These are phyloP conservation scores for Mortierella sp. DNA, from an alignment of 371 early-diverging fungal genomes.

Conservation along the genomic window DNA sequence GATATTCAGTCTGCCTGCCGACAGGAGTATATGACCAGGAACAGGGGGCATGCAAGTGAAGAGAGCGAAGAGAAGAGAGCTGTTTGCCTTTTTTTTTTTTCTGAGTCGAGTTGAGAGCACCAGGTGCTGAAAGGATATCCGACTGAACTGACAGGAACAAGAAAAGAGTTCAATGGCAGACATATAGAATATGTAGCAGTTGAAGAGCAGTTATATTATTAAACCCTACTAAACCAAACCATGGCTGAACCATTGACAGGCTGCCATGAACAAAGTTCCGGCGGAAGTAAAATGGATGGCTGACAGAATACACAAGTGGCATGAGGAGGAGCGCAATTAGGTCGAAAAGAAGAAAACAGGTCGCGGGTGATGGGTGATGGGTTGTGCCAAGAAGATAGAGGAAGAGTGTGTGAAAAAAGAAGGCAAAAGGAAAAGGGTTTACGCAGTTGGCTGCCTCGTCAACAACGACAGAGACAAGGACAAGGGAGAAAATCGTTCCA, in stretches of 20 bases:
- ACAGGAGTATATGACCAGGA: no score
- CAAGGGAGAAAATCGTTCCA: no score
- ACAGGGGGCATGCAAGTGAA: not conserved
- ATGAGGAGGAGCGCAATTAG: not conserved
- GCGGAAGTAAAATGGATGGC: not conserved
- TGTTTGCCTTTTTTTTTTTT: not conserved
- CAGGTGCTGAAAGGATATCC: not conserved
- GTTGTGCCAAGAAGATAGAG: not conserved
- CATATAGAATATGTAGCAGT: not conserved
- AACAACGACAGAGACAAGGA: not conserved
- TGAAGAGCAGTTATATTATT: not conserved
- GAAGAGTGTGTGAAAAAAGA: not conserved
- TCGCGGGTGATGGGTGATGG: not conserved
- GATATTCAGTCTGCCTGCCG: no score
- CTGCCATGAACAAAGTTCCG: not conserved
- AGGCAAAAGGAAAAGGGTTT: not conserved
- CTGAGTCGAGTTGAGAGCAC: slow-evolving; percentile 7
- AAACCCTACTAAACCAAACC: not conserved
- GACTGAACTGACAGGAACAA: not conserved
- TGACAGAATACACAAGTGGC: not conserved
- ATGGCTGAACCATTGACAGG: not conserved
- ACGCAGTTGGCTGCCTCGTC: not conserved
- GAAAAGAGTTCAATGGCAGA: slow-evolving; percentile 3
- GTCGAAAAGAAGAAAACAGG: not conserved
- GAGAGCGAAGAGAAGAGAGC: not conserved